These are phyloP conservation scores for Botrytis byssoidea DNA, from an alignment of 2,329 filamentous ascomycete species.

Conservation along the genomic window DNA sequence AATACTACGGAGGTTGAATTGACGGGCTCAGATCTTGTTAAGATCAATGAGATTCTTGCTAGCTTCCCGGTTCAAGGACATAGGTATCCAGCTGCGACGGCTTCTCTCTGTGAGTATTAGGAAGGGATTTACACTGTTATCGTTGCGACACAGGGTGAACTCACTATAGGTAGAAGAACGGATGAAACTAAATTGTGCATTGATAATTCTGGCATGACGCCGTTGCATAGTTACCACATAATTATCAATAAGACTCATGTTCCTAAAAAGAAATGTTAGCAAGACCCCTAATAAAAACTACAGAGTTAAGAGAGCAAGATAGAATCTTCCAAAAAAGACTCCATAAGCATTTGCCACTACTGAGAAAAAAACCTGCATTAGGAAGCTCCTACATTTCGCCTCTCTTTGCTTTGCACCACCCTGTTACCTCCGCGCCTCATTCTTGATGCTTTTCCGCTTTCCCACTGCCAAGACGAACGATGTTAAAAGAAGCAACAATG, in stretches of 20 bases:
- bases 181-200: neutral
- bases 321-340: too few species aligned
- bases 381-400: neutral
- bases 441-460: rapidly evolving
- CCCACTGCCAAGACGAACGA: too few species aligned
- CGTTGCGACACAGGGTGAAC: neutral
- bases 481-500: too few species aligned
- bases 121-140: neutral
- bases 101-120: neutral
- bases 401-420: neutral
- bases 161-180: neutral
- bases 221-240: rapidly evolving
- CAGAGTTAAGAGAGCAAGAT: neutral
- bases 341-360: too few species aligned
- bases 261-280: neutral
- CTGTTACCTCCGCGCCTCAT: neutral
- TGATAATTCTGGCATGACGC: neutral
- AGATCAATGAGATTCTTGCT: conserved; percentile 32
- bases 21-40: conserved; percentile 33
- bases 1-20: conserved; percentile 20
- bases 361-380: too few species aligned
- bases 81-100: conserved; percentile 3
- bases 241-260: neutral
- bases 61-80: conserved; percentile 2
- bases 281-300: rapidly evolving